Percentiles rank a stretch among this genome's conserved stretches.
Conservation (phyloP, 2,329 filamentous ascomycete genomes). For the Thelonectria rubi region DNA sequence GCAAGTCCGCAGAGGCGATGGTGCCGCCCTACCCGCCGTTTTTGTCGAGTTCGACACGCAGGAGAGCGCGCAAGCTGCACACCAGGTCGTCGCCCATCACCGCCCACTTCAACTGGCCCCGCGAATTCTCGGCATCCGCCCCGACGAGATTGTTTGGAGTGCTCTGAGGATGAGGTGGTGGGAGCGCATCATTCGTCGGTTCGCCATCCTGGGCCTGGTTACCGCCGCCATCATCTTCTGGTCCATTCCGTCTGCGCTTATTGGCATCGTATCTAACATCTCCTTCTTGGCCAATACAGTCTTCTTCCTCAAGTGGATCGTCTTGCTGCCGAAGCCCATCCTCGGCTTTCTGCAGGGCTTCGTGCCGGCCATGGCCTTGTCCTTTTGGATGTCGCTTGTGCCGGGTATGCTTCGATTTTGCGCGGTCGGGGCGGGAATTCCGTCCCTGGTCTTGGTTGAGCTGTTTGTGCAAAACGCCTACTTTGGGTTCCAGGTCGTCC, state of each 20-base stretch:
- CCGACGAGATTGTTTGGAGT: slow-evolving; percentile 86
- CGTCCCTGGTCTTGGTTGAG: slow-evolving; percentile 82
- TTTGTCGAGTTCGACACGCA: slow-evolving; percentile 92
- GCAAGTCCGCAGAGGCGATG: slow-evolving; percentile 76
- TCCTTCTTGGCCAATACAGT: slow-evolving; percentile 68
- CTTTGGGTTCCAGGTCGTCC: slow-evolving; percentile 89
- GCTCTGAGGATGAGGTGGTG: slow-evolving; percentile 87
- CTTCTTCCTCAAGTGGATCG: slow-evolving; percentile 78
- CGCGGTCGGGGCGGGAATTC: slow-evolving; percentile 81
- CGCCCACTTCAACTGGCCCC: slow-evolving; percentile 87
- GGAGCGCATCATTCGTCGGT: slow-evolving; percentile 79
- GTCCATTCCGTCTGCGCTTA: slow-evolving; percentile 76
- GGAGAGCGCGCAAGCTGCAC: slow-evolving; percentile 84
- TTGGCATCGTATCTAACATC: slow-evolving; percentile 89
- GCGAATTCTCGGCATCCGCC: slow-evolving; percentile 83
- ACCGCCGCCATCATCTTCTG: slow-evolving; percentile 87
- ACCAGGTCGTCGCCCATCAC: slow-evolving; percentile 87
- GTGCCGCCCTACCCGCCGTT: slow-evolving; percentile 75
- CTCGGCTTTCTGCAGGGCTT: slow-evolving; percentile 86
- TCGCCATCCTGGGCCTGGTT: slow-evolving; percentile 76
- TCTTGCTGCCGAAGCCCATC: slow-evolving; percentile 73
- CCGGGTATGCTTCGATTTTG: slow-evolving; percentile 83
- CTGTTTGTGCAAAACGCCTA: slow-evolving; percentile 91
- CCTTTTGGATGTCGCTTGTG: slow-evolving; percentile 86
- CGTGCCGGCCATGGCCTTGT: slow-evolving; percentile 79